These are phyloP conservation scores for Salvia hispanica DNA, from an alignment of 257 asterid species.

Conservation along the genomic window DNA sequence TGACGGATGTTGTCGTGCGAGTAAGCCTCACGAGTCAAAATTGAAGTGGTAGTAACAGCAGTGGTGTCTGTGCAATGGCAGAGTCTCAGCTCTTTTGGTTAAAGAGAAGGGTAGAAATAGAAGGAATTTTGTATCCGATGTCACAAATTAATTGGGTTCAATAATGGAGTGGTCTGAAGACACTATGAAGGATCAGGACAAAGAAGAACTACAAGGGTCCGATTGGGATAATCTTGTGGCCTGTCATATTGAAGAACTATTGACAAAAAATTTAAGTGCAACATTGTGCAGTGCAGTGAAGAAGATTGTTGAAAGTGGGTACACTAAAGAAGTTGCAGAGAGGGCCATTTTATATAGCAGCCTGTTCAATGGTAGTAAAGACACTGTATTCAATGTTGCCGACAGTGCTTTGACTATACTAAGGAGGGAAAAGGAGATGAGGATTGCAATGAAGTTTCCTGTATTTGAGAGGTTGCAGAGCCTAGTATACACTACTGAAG, in stretches of 20 bases:
- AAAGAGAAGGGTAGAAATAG: slow-evolving; percentile 60
- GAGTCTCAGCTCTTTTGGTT: slow-evolving; percentile 27
- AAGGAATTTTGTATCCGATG: slow-evolving; percentile 58
- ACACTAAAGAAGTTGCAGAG: slow-evolving; percentile 59
- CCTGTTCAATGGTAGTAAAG: slow-evolving; percentile 63
- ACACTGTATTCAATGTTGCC: slow-evolving; percentile 57
- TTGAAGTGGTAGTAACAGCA: slow-evolving; percentile 32
- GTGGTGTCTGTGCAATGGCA: slow-evolving; percentile 31
- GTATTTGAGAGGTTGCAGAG: slow-evolving; percentile 51
- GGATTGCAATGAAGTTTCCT: slow-evolving; percentile 30
- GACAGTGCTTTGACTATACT: slow-evolving; percentile 67
- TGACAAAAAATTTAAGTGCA: slow-evolving; percentile 41
- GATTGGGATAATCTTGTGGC: slow-evolving; percentile 69
- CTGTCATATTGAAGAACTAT: slow-evolving; percentile 56
- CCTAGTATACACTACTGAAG: slow-evolving; percentile 70
- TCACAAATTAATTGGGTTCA: slow-evolving; percentile 42
- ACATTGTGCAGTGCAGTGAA: slow-evolving; percentile 55
- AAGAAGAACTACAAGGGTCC: slow-evolving; percentile 35
- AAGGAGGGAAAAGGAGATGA: slow-evolving; percentile 43
- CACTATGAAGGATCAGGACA: slow-evolving; percentile 31
- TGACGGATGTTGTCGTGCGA: not conserved
- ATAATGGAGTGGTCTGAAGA: slow-evolving; percentile 34
- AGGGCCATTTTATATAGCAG: slow-evolving; percentile 64
- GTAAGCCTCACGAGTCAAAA: slow-evolving; percentile 45
- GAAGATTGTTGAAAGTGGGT: slow-evolving; percentile 60